Base-by-base conservation (phyloP, 192 early-diverging fungal genomes). In the Kickxella alabastrina region DNA sequence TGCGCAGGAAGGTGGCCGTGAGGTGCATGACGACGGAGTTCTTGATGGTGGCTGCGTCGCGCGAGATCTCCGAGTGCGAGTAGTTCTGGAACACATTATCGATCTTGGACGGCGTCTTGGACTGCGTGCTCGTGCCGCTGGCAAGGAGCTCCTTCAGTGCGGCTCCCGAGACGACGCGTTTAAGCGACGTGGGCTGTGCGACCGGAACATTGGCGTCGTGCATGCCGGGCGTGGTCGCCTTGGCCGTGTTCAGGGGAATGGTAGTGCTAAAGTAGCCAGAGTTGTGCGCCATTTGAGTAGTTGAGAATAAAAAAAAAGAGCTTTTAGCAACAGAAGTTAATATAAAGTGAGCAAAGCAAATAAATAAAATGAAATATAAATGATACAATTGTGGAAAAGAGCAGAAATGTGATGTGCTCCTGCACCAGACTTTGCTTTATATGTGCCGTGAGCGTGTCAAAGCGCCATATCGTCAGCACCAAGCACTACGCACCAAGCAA, bases 1-100 rank as follows among this genome's bases (percentile, higher is more conserved):
- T 87, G 59, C 92, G 84, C 57, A 94, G 86, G 57, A 98, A 76
- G 3, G 94, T 98, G 24, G 92, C 88, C 14, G 87, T 87, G 43
- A 88, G 83, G 65, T 98, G 96, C 61, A 83, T 81, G 32, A 93
- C 82, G 65, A 98, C 93, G 21, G 88, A 86, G 68, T 83, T 79
- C 73, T 92, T 84, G 66, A 98, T 85, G 9, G 79, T 66, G 10
- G 81, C 81, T 0, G 79, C 65, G 51, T 92, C 92, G 49, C 73
- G 61, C n/a, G 73, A 43, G 32, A 65, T 68, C 54, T 76, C 73
- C 12, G 61, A 62, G 62, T 76, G 73, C 37, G 62, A 44, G 58
- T 69, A 76, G 54, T 68, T 57, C 38, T 58, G 60, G 73, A 76
- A 76, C 62, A 69, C 61, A 49, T 44, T 47, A 47, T 68, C 66